Conservation (phyloP, 768 basidiomycete species). For the Boletus bicolor region DNA sequence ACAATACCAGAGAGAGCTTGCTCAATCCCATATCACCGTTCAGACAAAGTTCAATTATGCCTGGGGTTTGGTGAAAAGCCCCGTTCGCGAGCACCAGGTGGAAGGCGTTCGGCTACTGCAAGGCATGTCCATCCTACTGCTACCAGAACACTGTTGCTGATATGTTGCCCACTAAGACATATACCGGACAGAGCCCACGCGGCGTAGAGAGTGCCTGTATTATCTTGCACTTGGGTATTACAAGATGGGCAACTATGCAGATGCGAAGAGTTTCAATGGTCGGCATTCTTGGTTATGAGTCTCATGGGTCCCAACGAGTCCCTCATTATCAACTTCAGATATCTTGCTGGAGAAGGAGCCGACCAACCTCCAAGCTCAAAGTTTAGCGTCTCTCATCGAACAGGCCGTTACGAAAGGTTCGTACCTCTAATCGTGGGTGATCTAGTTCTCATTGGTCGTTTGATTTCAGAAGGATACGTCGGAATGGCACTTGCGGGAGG, state of each 20-base stretch:
- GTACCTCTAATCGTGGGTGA: constrained; percentile 15
- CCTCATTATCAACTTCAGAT: constrained; percentile 41
- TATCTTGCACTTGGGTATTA: constrained; percentile 96
- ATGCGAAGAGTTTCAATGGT: constrained; percentile 94
- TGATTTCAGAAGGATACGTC: constrained; percentile 84
- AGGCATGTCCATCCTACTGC: constrained; percentile 45
- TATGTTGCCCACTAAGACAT: constrained; percentile 56
- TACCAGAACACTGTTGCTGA: constrained; percentile 1
- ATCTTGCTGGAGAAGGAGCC: constrained; percentile 91
- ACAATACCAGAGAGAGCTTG: constrained; percentile 87
- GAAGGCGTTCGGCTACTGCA: constrained; percentile 90
- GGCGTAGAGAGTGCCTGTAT: constrained; percentile 93
- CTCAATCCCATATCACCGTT: constrained; percentile 79
- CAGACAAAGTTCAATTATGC: constrained; percentile 98
- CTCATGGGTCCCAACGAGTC: not conserved
- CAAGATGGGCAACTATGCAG: constrained; percentile 93
- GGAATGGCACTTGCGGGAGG: constrained; percentile 96
- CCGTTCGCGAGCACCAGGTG: constrained; percentile 77
- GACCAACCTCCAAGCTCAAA: constrained; percentile 87
- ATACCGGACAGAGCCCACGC: constrained; percentile 80
- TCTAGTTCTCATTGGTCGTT: not conserved
- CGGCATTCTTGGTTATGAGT: constrained; percentile 25
- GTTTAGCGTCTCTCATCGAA: constrained; percentile 82
- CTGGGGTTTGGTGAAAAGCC: constrained; percentile 96
- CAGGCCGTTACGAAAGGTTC: constrained; percentile 77